A percentile compares a stretch with the other conserved stretches of the same genome.
Evolutionary conservation across 306 rosid genomes (phyloP).

Genomic region (Mimosa bimucronata): DNA sequence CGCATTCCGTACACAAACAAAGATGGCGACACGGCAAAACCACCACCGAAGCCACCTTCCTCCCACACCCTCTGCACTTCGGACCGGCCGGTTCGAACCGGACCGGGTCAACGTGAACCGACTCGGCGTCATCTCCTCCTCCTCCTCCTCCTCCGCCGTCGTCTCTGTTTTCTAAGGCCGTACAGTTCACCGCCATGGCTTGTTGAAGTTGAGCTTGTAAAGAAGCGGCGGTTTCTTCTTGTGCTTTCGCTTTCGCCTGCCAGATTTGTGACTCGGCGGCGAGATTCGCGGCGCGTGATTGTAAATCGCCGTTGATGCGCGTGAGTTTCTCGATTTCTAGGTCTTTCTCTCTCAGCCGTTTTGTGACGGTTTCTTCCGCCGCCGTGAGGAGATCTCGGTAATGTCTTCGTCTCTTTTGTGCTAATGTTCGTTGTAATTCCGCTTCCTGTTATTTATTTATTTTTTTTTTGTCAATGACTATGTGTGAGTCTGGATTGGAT

Average conservation of each 20-base stretch:
- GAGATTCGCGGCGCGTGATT: conserved; percentile 85
- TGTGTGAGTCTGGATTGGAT: not conserved
- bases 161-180: not conserved
- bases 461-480: not conserved
- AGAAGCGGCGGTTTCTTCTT: conserved; percentile 70
- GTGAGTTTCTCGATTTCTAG: conserved; percentile 71
- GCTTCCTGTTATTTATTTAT: conserved; percentile 67
- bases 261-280: conserved; percentile 76
- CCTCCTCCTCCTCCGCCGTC: no score
- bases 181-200: conserved; percentile 55
- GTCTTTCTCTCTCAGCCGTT: conserved; percentile 67
- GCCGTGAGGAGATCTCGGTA: conserved; percentile 57
- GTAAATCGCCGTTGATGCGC: conserved; percentile 71
- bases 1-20: conserved; percentile 79
- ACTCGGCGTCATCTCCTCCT: conserved; percentile 78
- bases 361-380: conserved; percentile 69
- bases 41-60: conserved; percentile 77
- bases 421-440: conserved; percentile 70
- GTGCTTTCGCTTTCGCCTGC: conserved; percentile 83
- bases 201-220: conserved; percentile 78
- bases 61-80: conserved; percentile 73
- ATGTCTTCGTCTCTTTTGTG: conserved; percentile 75
- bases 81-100: conserved; percentile 51
- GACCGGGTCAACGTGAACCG: conserved; percentile 73
- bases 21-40: conserved; percentile 90